These are phyloP conservation scores for Colletotrichum agaves DNA, from an alignment of 2,329 filamentous ascomycete genomes.

Conservation along the genomic window DNA sequence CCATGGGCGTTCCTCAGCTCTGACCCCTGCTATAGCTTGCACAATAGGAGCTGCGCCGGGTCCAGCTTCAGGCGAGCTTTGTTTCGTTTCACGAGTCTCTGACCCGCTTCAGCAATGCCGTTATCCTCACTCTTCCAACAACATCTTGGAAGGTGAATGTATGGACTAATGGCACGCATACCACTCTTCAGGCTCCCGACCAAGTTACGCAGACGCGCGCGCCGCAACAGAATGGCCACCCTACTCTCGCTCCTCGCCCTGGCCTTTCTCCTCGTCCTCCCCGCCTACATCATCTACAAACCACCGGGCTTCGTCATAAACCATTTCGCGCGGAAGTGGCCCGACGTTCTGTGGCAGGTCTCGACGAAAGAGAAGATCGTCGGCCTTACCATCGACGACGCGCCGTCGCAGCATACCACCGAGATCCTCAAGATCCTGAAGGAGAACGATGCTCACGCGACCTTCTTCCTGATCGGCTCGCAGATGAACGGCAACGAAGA, in stretches of 20 bases:
- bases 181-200: slow-evolving; percentile 65
- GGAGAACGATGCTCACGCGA: slow-evolving; percentile 75
- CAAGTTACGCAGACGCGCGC: slow-evolving; percentile 66
- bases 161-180: slow-evolving; percentile 44
- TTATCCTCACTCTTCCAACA: slow-evolving; percentile 2
- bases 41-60: slow-evolving; percentile 17
- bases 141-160: slow-evolving; percentile 23
- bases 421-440: slow-evolving; percentile 77
- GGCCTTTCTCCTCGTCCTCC: slow-evolving; percentile 49
- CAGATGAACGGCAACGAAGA: slow-evolving; percentile 72
- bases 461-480: slow-evolving; percentile 88
- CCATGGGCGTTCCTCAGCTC: background rate
- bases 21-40: slow-evolving; percentile 23
- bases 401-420: slow-evolving; percentile 76
- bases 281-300: slow-evolving; percentile 70
- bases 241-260: slow-evolving; percentile 55
- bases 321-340: slow-evolving; percentile 77
- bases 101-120: slow-evolving; percentile 20
- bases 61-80: slow-evolving; percentile 2
- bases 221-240: slow-evolving; percentile 68
- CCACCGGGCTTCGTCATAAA: slow-evolving; percentile 77
- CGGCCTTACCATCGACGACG: slow-evolving; percentile 89
- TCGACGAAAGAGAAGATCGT: slow-evolving; percentile 70
- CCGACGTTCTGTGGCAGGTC: slow-evolving; percentile 82
- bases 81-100: slow-evolving; percentile 12